Base-by-base conservation (phyloP, 2,329 filamentous ascomycete genomes). In the Lachnellula cervina region DNA sequence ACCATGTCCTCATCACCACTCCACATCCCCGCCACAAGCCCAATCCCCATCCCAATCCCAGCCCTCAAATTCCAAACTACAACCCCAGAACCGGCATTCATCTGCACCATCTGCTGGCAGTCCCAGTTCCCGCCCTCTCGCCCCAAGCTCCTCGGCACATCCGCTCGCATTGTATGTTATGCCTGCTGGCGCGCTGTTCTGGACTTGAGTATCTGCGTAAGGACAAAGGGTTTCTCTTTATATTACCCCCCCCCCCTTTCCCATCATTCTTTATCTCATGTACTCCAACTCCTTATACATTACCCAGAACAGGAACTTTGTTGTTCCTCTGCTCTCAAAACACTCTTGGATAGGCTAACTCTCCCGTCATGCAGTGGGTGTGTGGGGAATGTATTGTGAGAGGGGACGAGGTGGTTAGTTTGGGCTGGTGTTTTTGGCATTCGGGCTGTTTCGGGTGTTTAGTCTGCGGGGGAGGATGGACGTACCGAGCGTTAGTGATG, bases 351-450 rank as follows among this genome's bases (percentile, higher is more conserved):
- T 32, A 11, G 28, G 28, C 28, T 32, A 11, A 32, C 28, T 32
- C 9, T 32, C 28, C 9, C 28, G 28, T 32, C 9, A 4, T 32
- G 9, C 1, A 32, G 28, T 83, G 72, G 81, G 79, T 77, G 25
- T 83, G 81, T 59, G 79, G 80, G 19, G 79, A 82, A 66, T 67
- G 80, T 44, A 74, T 83, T 13, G 74, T 75, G 37, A 76, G 80
- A 25, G 77, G 73, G 0, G 76, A 80, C 23, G 80, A 82, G 56
- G 79, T 77, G 59, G 77, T 83, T 42, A 82, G 79, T 60, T 71
- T 83, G n/a, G 80, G 80, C 0, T 83, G 77, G 80, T 82, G 79
- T 62, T 83, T 83, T 64, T 83, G 80, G 81, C 80, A 83, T 63
- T 71, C 73, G 40, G 72, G 68, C 0, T 83, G 79, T 65, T 83